A percentile compares a stretch with the other conserved stretches of the same genome.
phyloP scores from a whole-genome alignment of 352 stramenopile species.

The Thalassiosira ordinaria region DNA sequence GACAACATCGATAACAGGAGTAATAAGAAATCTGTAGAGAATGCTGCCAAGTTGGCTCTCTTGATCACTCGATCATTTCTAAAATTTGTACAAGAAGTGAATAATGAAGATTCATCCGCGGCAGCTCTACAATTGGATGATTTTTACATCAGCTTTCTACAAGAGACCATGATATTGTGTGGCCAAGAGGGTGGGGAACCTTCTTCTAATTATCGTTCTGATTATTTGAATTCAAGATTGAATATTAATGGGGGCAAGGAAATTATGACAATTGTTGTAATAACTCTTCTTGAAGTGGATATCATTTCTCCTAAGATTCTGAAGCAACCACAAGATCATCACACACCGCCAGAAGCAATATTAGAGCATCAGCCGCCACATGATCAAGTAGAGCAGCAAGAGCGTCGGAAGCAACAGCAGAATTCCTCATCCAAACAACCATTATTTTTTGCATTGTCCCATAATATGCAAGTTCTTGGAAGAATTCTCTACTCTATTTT shows the following conservation, averaged over 20 bases:
- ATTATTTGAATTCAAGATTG: too few species aligned
- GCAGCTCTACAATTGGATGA: conserved; percentile 7
- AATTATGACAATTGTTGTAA: too few species aligned
- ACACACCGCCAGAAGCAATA: background rate
- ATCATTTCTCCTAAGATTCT: background rate
- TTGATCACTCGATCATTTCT: conserved; percentile 7
- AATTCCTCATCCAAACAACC: too few species aligned
- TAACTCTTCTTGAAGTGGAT: background rate
- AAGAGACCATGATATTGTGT: too few species aligned
- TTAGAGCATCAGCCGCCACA: too few species aligned
- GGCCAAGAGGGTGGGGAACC: background rate
- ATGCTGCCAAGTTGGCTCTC: background rate
- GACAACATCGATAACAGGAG: too few species aligned
- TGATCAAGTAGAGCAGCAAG: background rate
- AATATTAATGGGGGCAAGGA: too few species aligned
- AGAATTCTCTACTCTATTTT: conserved; percentile 10
- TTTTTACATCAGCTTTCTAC: conserved; percentile 4
- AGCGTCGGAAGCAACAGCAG: background rate
- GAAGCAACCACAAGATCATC: background rate
- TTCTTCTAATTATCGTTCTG: background rate
- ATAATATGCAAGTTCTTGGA: conserved; percentile 8
- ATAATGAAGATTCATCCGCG: background rate
- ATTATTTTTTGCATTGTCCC: too few species aligned
- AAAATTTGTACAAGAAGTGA: background rate
- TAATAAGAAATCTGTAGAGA: too few species aligned